Conservation (phyloP, 2,329 filamentous ascomycete genomes). For the Neonectria ditissima region DNA sequence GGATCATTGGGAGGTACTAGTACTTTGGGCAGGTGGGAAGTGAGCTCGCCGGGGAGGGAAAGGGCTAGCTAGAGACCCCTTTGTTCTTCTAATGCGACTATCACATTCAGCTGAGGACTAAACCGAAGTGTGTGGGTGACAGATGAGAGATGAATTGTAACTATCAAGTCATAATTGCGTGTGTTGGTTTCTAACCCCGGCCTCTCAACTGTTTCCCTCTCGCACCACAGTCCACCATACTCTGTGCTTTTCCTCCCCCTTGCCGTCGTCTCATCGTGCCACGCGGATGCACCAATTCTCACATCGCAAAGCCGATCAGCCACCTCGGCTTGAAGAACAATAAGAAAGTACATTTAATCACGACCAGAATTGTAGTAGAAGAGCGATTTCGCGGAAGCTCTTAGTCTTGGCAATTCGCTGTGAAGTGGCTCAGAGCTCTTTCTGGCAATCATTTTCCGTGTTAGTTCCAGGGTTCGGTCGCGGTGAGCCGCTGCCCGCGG, state of each 20-base stretch:
- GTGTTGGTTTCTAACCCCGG: background rate
- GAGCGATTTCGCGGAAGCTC: background rate
- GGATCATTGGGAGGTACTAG: background rate
- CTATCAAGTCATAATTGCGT: background rate
- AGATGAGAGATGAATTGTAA: background rate
- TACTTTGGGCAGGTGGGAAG: background rate
- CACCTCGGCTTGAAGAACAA: background rate
- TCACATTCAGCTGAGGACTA: background rate
- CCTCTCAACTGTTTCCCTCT: background rate
- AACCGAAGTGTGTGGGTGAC: background rate
- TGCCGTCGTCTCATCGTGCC: background rate
- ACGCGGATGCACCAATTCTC: background rate
- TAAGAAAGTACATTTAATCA: background rate
- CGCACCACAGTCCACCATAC: background rate
- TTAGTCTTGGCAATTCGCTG: background rate
- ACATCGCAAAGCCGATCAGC: background rate
- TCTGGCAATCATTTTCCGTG: slow-evolving; percentile 28
- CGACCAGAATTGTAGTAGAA: background rate
- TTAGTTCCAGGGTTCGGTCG: slow-evolving; percentile 8
- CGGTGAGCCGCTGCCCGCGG: slow-evolving; percentile 8
- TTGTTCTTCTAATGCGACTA: background rate
- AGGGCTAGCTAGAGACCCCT: background rate
- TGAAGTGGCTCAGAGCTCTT: background rate
- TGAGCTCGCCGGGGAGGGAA: background rate
- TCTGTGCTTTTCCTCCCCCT: background rate